A percentile compares a stretch with the other conserved stretches of the same genome.
Conservation (phyloP, 495 filamentous ascomycete species). For the Neurospora hispaniola region DNA sequence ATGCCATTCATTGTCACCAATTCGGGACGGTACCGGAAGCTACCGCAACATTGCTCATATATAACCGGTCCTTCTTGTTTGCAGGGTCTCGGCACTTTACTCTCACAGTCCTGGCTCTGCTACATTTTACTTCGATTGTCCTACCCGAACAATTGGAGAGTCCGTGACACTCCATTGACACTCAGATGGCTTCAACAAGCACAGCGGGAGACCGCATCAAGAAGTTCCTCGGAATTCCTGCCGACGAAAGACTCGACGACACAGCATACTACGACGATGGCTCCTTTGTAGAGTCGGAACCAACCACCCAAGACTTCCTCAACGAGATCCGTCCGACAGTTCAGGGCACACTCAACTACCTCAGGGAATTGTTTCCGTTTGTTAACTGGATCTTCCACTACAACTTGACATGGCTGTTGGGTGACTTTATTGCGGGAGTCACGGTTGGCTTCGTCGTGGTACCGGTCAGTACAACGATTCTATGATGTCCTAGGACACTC, state of each 20-base stretch:
- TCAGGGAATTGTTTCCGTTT: constrained; percentile 37
- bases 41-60: constrained; percentile 7
- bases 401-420: constrained; percentile 39
- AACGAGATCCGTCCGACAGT: constrained; percentile 43
- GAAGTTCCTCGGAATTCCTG: constrained; percentile 19
- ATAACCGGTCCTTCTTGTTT: constrained; percentile 1
- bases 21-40: background rate
- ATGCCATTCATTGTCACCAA: background rate
- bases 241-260: constrained; percentile 15
- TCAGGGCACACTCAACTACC: constrained; percentile 41
- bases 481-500: background rate
- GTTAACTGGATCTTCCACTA: constrained; percentile 42
- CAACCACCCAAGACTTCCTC: constrained; percentile 59
- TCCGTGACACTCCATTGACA: background rate
- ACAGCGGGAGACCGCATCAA: constrained; percentile 16
- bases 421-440: constrained; percentile 35
- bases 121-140: background rate
- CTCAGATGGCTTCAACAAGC: constrained; percentile 7
- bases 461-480: constrained; percentile 1
- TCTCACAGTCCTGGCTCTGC: background rate
- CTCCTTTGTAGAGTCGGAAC: constrained; percentile 69
- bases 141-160: background rate
- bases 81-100: background rate
- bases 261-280: constrained; percentile 28
- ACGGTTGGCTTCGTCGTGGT: constrained; percentile 24